Conservation (phyloP, 2,329 filamentous ascomycete species). For the Hypoxylon sp. region DNA sequence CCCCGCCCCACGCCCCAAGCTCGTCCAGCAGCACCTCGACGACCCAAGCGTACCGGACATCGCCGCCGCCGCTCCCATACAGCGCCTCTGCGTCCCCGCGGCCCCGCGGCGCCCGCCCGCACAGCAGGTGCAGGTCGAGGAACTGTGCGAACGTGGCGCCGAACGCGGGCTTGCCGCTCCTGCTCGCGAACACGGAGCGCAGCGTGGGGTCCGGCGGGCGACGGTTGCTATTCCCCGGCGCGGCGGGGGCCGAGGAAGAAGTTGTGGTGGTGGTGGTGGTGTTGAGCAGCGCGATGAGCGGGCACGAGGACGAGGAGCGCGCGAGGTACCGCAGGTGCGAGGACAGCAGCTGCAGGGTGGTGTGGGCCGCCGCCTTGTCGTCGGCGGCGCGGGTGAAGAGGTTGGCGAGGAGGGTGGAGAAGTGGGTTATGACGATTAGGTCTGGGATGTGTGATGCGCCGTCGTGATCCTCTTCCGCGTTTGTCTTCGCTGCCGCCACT, state of each 20-base stretch:
- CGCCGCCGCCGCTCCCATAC: constrained; percentile 7
- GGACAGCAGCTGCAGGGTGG: constrained; percentile 56
- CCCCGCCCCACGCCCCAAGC: constrained; percentile 53
- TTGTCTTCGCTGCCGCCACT: neutral
- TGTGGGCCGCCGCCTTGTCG: constrained; percentile 58
- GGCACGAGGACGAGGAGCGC: constrained; percentile 42
- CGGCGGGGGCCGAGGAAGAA: too few species aligned
- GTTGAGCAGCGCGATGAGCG: constrained; percentile 65
- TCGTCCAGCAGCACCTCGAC: constrained; percentile 63
- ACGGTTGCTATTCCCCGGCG: too few species aligned
- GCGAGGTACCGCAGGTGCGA: constrained; percentile 56
- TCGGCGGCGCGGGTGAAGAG: constrained; percentile 59
- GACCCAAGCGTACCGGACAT: constrained; percentile 50
- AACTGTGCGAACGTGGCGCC: constrained; percentile 63
- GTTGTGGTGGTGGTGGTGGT: constrained; percentile 49
- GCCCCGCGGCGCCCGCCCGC: constrained; percentile 53
- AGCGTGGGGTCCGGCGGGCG: constrained; percentile 53
- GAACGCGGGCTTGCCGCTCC: constrained; percentile 58
- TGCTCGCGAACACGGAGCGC: constrained; percentile 55
- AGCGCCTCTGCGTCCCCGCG: constrained; percentile 50
- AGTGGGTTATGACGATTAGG: constrained; percentile 64
- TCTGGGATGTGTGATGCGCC: constrained; percentile 45
- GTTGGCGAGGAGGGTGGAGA: constrained; percentile 58
- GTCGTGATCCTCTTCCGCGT: neutral
- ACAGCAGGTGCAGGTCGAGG: constrained; percentile 62